phyloP scores from a whole-genome alignment of 306 rosid species.

The Glycyrrhiza uralensis region DNA sequence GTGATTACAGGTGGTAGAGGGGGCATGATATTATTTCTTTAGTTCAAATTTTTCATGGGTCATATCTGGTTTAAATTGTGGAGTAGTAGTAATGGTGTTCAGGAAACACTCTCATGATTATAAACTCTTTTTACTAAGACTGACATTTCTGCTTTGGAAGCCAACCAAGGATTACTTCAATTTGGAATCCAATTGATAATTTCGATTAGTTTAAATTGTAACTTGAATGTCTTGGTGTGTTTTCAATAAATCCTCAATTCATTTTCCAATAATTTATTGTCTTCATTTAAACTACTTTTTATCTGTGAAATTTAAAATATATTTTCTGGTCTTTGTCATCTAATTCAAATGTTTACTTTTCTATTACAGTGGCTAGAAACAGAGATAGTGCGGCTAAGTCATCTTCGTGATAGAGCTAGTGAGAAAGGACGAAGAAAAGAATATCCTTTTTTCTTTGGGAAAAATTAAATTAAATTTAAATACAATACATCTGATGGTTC shows the following conservation, averaged over 20 bases:
- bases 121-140: conserved; percentile 1
- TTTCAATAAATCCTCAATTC: not conserved
- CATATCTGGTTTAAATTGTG: not conserved
- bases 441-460: conserved; percentile 66
- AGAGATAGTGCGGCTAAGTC: conserved; percentile 82
- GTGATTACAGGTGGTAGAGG: not conserved
- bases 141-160: conserved; percentile 5
- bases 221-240: conserved; percentile 7
- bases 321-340: not conserved
- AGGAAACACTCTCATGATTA: not conserved
- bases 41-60: not conserved
- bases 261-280: not conserved
- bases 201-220: not conserved
- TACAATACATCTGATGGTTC: too few species aligned
- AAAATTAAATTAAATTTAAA: too few species aligned
- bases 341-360: conserved; percentile 27
- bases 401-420: conserved; percentile 99
- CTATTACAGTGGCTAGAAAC: conserved; percentile 86
- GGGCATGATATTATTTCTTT: not conserved
- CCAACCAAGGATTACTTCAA: not conserved
- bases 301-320: not conserved
- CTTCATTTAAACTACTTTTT: not conserved
- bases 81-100: not conserved
- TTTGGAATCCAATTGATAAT: not conserved
- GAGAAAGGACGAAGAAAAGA: conserved; percentile 92